Conservation (phyloP, 1,139 yeast species). For the Geotrichum bryndzae region DNA sequence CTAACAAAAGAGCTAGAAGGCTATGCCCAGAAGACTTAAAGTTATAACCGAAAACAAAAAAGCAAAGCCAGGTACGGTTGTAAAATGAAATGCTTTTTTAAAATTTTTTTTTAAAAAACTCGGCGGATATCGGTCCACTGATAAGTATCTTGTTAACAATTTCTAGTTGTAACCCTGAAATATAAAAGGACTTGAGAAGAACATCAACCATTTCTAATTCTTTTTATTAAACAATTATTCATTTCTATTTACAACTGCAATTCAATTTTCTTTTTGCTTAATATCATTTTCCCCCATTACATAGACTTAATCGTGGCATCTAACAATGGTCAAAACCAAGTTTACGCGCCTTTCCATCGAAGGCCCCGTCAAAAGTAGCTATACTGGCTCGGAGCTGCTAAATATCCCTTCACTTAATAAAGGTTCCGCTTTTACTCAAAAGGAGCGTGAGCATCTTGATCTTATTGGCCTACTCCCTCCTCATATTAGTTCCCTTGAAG, state of each 20-base stretch:
- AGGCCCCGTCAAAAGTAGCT: conserved; percentile 76
- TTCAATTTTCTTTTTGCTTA: not conserved
- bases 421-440: conserved; percentile 83
- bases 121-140: not conserved
- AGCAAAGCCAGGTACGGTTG: no score
- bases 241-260: not conserved
- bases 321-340: conserved; percentile 4
- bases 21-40: no score
- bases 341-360: conserved; percentile 65
- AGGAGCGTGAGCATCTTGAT: conserved; percentile 79
- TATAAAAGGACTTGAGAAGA: not conserved
- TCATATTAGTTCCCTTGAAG: conserved; percentile 68
- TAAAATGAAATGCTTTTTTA: no score
- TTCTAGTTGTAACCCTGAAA: not conserved
- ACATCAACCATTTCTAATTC: not conserved
- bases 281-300: not conserved
- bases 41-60: no score
- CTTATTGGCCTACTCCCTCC: conserved; percentile 79
- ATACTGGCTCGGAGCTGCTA: conserved; percentile 42
- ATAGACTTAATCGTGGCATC: not conserved
- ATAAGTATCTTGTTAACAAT: not conserved
- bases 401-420: conserved; percentile 86
- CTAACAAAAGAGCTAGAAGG: no score
- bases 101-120: no score
- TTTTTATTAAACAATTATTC: not conserved